A percentile compares a stretch with the other conserved stretches of the same genome.
These are phyloP conservation scores for Zygosaccharomyces pseudorouxii DNA, from an alignment of 805 yeast species.

Conservation along the genomic window DNA sequence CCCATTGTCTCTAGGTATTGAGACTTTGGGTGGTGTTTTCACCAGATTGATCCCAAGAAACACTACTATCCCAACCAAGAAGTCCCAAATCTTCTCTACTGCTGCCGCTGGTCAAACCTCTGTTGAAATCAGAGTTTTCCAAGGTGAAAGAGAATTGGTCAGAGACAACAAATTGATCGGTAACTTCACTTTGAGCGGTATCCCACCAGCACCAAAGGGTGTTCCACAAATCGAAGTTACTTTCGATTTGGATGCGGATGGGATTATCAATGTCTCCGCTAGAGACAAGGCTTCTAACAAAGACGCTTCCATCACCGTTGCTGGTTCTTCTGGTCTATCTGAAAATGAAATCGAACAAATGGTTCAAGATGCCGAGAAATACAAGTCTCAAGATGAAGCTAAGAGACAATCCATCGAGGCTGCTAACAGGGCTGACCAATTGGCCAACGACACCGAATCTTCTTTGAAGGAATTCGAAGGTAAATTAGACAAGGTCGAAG, in stretches of 20 bases:
- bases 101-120: constrained; percentile 96
- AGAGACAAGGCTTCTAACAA: constrained; percentile 90
- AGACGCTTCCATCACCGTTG: constrained; percentile 92
- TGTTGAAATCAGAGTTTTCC: constrained; percentile 96
- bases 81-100: constrained; percentile 93
- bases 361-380: constrained; percentile 87
- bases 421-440: constrained; percentile 72
- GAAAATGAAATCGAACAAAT: constrained; percentile 86
- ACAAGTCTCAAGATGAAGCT: constrained; percentile 81
- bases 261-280: constrained; percentile 93
- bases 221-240: constrained; percentile 82
- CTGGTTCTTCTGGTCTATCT: constrained; percentile 90
- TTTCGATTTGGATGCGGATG: constrained; percentile 95
- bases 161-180: constrained; percentile 97
- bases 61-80: constrained; percentile 96
- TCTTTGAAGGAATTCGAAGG: constrained; percentile 74
- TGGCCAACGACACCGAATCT: constrained; percentile 82
- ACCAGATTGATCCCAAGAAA: constrained; percentile 83
- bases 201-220: constrained; percentile 81
- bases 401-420: constrained; percentile 77
- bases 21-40: constrained; percentile 97
- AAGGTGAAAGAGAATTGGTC: constrained; percentile 97
- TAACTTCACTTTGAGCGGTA: constrained; percentile 91
- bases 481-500: constrained; percentile 47
- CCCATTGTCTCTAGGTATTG: constrained; percentile 87